Conservation (phyloP, 805 yeast genomes). For the Zygotorulaspora sp. region DNA sequence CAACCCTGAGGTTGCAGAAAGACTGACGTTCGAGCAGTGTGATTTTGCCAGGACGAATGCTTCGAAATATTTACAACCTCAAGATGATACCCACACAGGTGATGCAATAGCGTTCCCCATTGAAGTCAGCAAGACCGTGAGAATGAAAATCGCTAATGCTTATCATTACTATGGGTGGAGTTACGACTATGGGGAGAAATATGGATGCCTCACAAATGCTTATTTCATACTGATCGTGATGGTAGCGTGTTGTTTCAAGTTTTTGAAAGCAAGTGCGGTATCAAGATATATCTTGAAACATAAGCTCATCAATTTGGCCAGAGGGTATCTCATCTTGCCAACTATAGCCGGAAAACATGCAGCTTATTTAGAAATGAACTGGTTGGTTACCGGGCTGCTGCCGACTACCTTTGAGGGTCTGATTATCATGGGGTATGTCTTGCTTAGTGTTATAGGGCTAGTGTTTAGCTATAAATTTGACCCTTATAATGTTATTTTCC, state of each 20-base stretch:
- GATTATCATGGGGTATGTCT: slow-evolving; percentile 16
- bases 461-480: slow-evolving; percentile 16
- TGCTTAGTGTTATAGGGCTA: slow-evolving; percentile 15
- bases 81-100: not conserved
- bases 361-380: slow-evolving; percentile 11
- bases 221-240: slow-evolving; percentile 15
- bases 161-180: slow-evolving; percentile 19
- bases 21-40: slow-evolving; percentile 13
- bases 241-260: slow-evolving; percentile 9
- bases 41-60: slow-evolving; percentile 18
- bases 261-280: slow-evolving; percentile 13
- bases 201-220: slow-evolving; percentile 12
- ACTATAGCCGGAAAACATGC: slow-evolving; percentile 21
- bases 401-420: slow-evolving; percentile 25
- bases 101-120: slow-evolving; percentile 13
- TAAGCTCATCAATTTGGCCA: slow-evolving; percentile 11
- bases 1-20: slow-evolving; percentile 3
- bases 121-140: slow-evolving; percentile 7
- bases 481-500: slow-evolving; percentile 16
- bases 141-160: slow-evolving; percentile 14
- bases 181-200: slow-evolving; percentile 19
- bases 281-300: slow-evolving; percentile 9
- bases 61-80: slow-evolving; percentile 5
- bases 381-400: slow-evolving; percentile 15
- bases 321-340: slow-evolving; percentile 20